Base-by-base conservation (phyloP, 257 asterid genomes). In the Fraxinus anomala region DNA sequence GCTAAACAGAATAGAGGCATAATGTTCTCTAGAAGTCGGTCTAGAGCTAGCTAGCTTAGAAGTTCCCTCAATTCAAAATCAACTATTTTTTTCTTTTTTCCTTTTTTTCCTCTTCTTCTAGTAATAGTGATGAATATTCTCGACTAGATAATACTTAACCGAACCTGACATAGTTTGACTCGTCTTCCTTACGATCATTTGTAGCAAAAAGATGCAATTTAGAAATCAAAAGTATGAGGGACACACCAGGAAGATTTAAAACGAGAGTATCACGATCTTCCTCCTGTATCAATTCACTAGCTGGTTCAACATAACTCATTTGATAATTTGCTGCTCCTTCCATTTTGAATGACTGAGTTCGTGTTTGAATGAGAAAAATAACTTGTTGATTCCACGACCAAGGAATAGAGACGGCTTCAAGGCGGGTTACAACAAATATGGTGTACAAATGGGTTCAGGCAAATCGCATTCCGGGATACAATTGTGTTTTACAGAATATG, bases 221-320 rank as follows among this genome's bases (percentile, higher is more conserved):
- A 23, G 31, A 23, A 24, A 63, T 23, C 33, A 1, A 66, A 9
- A 34, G 68, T 1, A 1, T 24, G 34, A n/a, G 24, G 14, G 31
- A 10, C 69, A 3, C 67, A 91, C 98, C 97, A 1, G 92, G 90
- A 36, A 94, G 84, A 84, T 87, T 70, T 44, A 92, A 1, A 61
- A 87, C 80, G 78, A 92, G 82, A 33, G 91, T 92, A 83, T 86
- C 88, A 78, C 84, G 80, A 36, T 90, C 91, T 75, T 85, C 81
- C 83, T 83, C 96, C n/a, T 79, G 73, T 39, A 86, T 86, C 65
- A 81, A 21, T 40, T 92, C 92, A 34, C 79, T 77, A 36, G 78
- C 4, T 23, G 97, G 97, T 70, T 86, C 89, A 72, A 89, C 88
- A n/a, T 70, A 87, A 73, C 79, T 82, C 40, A 31, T 70, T 70